Percentiles rank a stretch among this genome's conserved stretches.
Evolutionary conservation across 2,329 filamentous ascomycete species (phyloP).

Genomic region (Clarireedia paspali): DNA sequence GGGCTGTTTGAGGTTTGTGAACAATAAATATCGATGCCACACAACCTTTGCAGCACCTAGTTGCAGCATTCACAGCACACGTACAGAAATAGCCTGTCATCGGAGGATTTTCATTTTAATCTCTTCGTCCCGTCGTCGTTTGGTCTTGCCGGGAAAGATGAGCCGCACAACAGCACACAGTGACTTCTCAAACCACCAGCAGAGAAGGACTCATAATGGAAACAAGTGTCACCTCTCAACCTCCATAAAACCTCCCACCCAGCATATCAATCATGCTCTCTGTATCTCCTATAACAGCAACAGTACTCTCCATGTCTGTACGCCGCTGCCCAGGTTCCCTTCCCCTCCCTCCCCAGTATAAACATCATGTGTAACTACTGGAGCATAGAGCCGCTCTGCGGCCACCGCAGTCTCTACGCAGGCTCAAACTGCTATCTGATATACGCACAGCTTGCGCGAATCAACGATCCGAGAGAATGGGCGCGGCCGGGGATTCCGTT

Average conservation of each 20-base stretch:
- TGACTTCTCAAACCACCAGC: conserved; percentile 3
- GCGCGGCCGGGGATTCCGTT: conserved; percentile 19
- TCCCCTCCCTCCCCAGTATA: not conserved
- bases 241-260: not conserved
- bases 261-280: not conserved
- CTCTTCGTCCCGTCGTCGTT: conserved; percentile 1
- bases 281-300: conserved; percentile 3
- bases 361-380: conserved; percentile 27
- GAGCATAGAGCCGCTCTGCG: conserved; percentile 22
- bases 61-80: not conserved
- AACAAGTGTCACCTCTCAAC: not conserved
- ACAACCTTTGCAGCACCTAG: not conserved
- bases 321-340: not conserved
- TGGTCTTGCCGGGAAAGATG: conserved; percentile 3
- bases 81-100: not conserved
- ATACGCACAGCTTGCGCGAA: conserved; percentile 27
- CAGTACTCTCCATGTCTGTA: not conserved
- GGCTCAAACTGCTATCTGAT: conserved; percentile 26
- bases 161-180: conserved; percentile 6
- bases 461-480: conserved; percentile 23
- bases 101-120: not conserved
- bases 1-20: conserved; percentile 5
- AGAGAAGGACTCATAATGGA: conserved; percentile 6
- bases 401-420: conserved; percentile 24
- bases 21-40: not conserved